Conservation (phyloP, 306 rosid species). For the Gastrolobium bilobum region DNA sequence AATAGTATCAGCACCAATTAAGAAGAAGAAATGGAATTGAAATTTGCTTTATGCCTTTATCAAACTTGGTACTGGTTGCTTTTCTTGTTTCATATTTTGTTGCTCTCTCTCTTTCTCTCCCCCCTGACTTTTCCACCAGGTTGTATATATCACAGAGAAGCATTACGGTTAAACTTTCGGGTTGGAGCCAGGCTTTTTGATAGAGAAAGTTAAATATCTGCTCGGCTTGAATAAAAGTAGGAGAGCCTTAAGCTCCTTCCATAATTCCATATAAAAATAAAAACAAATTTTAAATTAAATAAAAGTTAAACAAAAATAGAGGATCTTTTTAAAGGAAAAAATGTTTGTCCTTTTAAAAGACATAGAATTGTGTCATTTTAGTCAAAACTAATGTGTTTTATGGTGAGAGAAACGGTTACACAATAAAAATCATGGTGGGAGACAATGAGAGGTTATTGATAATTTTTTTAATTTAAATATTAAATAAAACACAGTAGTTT, state of each 20-base stretch:
- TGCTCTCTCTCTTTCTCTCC: conserved; percentile 2
- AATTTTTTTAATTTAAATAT: too few species aligned
- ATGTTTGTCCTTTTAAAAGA: too few species aligned
- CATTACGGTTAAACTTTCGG: too few species aligned
- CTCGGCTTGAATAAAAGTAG: neutral
- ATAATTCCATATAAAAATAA: conserved; percentile 4
- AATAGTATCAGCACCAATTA: conserved; percentile 1
- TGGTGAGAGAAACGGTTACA: too few species aligned
- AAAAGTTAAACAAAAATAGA: neutral
- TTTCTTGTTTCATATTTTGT: conserved; percentile 19
- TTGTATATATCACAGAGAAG: neutral
- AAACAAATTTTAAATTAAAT: neutral
- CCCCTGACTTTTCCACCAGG: neutral
- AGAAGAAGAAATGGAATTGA: conserved; percentile 10
- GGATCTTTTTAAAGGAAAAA: neutral
- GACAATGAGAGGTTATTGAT: too few species aligned
- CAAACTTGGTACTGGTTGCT: neutral
- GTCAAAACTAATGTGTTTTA: too few species aligned
- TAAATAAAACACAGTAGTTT: too few species aligned
- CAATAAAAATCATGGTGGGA: too few species aligned
- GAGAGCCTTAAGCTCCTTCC: neutral
- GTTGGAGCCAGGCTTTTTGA: neutral
- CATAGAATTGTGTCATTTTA: too few species aligned
- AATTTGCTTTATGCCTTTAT: neutral
- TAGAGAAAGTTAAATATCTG: conserved; percentile 24